A percentile compares a stretch with the other conserved stretches of the same genome.
These are phyloP conservation scores for Cardamine occulta DNA, from an alignment of 345 rosid genomes.

Conservation along the genomic window DNA sequence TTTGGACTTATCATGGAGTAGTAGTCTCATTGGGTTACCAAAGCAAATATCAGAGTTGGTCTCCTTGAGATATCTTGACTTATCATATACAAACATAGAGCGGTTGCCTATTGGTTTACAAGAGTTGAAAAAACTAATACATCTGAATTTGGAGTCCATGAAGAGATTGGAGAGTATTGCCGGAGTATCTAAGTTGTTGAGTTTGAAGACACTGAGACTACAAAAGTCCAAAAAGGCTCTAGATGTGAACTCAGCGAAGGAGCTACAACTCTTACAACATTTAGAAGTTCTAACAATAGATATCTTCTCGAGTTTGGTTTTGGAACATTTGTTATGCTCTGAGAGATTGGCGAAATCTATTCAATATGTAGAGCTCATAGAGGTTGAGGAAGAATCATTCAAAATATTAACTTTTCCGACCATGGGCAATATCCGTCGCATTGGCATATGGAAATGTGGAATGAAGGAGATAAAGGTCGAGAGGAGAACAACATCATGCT, in stretches of 20 bases:
- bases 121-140: not conserved
- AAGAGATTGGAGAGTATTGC: not conserved
- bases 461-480: conserved; percentile 9
- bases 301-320: not conserved
- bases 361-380: not conserved
- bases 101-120: not conserved
- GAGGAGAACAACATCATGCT: not conserved
- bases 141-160: conserved; percentile 16
- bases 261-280: not conserved
- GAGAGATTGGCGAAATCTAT: not conserved
- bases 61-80: conserved; percentile 31
- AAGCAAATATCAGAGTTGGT: conserved; percentile 16
- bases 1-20: conserved; percentile 38
- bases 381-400: not conserved
- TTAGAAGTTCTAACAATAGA: conserved; percentile 1
- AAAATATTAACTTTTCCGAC: not conserved
- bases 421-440: not conserved
- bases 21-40: conserved; percentile 10
- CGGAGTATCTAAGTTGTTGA: not conserved
- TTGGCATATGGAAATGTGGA: conserved; percentile 4
- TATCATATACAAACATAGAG: conserved; percentile 1
- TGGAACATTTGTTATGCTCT: not conserved
- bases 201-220: not conserved
- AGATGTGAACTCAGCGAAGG: not conserved
- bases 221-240: conserved; percentile 1